Evolutionary conservation across 2,329 filamentous ascomycete species (phyloP).

Genomic region (Colletotrichum navitas): DNA sequence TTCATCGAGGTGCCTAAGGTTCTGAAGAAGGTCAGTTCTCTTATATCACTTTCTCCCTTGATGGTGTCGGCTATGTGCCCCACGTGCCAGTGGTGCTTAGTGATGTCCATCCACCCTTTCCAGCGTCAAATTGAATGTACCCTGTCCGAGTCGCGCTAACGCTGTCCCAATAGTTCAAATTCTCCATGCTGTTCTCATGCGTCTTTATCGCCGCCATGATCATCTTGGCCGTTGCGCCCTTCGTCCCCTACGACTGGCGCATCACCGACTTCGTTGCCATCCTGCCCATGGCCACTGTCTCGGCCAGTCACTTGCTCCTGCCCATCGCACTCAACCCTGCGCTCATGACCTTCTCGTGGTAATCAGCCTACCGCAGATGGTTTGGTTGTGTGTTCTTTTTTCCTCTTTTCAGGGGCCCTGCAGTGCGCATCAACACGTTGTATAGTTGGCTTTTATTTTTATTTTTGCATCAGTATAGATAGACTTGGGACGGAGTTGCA

Average conservation of each 20-base stretch:
- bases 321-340: constrained; percentile 83
- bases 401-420: constrained; percentile 10
- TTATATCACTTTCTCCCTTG: constrained; percentile 48
- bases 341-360: constrained; percentile 84
- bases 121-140: background rate
- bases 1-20: constrained; percentile 87
- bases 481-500: constrained; percentile 41
- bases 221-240: constrained; percentile 71
- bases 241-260: constrained; percentile 74
- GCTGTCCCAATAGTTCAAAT: constrained; percentile 71
- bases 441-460: constrained; percentile 38
- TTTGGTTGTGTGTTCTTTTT: constrained; percentile 3
- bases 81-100: constrained; percentile 41
- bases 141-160: constrained; percentile 29
- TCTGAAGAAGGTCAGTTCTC: constrained; percentile 76
- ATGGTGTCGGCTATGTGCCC: constrained; percentile 45
- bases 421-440: constrained; percentile 25
- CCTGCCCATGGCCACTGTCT: constrained; percentile 79
- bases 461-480: constrained; percentile 35
- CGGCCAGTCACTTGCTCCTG: constrained; percentile 76
- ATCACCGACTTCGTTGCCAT: constrained; percentile 82
- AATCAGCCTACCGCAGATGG: constrained; percentile 45
- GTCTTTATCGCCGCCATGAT: constrained; percentile 72
- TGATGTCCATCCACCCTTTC: constrained; percentile 44
- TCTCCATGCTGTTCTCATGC: constrained; percentile 73